These are phyloP conservation scores for Talaromyces sp. DNA, from an alignment of 2,329 filamentous ascomycete genomes.

Conservation along the genomic window DNA sequence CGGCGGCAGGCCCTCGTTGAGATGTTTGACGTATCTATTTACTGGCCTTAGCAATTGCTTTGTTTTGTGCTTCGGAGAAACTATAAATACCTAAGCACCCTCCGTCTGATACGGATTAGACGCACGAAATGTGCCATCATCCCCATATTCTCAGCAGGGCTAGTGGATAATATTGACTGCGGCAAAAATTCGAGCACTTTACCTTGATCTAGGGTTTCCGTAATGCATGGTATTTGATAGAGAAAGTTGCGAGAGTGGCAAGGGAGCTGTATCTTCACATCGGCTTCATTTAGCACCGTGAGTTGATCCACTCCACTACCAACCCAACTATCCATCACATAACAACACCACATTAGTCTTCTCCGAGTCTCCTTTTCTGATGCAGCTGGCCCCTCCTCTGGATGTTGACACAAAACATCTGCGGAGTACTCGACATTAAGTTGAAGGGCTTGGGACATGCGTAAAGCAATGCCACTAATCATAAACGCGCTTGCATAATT, in stretches of 20 bases:
- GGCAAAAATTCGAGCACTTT: constrained; percentile 13
- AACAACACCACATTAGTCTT: constrained; percentile 23
- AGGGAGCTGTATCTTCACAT: constrained; percentile 18
- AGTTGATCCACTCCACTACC: constrained; percentile 23
- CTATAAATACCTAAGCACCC: constrained; percentile 3
- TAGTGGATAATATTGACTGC: background rate
- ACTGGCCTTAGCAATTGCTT: background rate
- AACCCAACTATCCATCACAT: constrained; percentile 21
- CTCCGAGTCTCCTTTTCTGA: constrained; percentile 18
- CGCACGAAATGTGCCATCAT: background rate
- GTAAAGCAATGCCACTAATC: constrained; percentile 18
- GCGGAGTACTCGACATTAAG: constrained; percentile 21
- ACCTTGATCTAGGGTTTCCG: constrained; percentile 16
- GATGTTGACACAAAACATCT: constrained; percentile 16
- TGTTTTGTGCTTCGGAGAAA: background rate
- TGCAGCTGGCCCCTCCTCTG: constrained; percentile 12
- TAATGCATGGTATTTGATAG: constrained; percentile 18
- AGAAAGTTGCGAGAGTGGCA: constrained; percentile 21
- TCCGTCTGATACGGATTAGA: background rate
- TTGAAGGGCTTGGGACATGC: constrained; percentile 23
- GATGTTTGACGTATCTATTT: constrained; percentile 36
- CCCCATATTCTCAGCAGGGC: background rate
- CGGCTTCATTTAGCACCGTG: constrained; percentile 19
- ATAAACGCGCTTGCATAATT: constrained; percentile 23
- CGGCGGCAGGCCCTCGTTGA: constrained; percentile 36